These are phyloP conservation scores for Malania oleifera DNA, from an alignment of 164 flowering plant species.

Conservation along the genomic window DNA sequence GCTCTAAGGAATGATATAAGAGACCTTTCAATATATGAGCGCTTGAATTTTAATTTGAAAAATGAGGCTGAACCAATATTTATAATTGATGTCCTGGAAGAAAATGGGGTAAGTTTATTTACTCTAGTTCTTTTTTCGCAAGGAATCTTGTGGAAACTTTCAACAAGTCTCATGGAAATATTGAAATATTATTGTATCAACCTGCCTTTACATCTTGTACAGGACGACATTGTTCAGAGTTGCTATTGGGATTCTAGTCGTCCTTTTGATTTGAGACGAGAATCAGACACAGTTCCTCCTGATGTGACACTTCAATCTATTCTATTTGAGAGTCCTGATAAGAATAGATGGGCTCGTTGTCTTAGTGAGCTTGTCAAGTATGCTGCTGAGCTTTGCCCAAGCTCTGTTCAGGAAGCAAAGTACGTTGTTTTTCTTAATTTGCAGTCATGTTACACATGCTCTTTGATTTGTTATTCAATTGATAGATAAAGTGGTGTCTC, in stretches of 20 bases:
- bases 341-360: constrained; percentile 93
- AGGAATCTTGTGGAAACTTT: neutral
- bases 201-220: constrained; percentile 15
- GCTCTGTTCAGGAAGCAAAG: constrained; percentile 92
- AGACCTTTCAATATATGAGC: constrained; percentile 43
- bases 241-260: constrained; percentile 97
- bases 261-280: constrained; percentile 85
- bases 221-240: constrained; percentile 98
- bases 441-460: no score
- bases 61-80: constrained; percentile 80
- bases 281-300: constrained; percentile 80
- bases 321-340: constrained; percentile 88
- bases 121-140: neutral
- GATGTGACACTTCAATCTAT: constrained; percentile 91
- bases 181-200: neutral
- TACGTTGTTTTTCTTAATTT: constrained; percentile 24
- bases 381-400: constrained; percentile 90
- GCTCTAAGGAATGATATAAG: constrained; percentile 83
- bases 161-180: no score
- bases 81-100: constrained; percentile 92
- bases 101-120: constrained; percentile 71
- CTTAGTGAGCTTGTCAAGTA: constrained; percentile 94
- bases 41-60: constrained; percentile 41
- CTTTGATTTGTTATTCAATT: no score
- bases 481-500: no score